These are phyloP conservation scores for Angophora floribunda DNA, from an alignment of 345 rosid genomes.

Conservation along the genomic window DNA sequence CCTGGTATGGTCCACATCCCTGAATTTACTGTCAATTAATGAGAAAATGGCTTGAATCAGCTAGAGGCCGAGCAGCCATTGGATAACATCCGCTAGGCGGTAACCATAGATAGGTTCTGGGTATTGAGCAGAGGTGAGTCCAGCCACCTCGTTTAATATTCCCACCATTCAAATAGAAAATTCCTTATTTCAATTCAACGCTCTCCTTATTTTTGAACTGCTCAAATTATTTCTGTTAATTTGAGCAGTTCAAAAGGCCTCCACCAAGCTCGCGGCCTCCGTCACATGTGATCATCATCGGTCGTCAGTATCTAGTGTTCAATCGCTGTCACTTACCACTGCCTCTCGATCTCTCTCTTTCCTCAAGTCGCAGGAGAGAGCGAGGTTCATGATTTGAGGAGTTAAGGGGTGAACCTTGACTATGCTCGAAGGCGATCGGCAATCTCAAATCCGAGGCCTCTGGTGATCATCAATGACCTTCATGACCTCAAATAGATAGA, in stretches of 20 bases:
- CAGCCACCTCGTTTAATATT: background rate
- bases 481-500: background rate
- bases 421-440: background rate
- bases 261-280: background rate
- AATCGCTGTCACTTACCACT: background rate
- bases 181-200: background rate
- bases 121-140: background rate
- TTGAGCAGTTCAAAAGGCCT: background rate
- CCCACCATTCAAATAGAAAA: background rate
- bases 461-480: background rate
- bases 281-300: background rate
- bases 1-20: background rate
- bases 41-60: background rate
- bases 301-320: background rate
- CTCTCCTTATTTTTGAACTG: background rate
- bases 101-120: background rate
- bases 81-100: background rate
- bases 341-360: background rate
- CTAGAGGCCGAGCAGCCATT: background rate
- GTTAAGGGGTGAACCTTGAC: background rate
- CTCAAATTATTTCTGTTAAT: background rate
- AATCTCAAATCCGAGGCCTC: background rate
- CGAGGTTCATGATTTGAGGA: background rate
- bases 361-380: background rate
- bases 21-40: background rate